These are phyloP conservation scores for Trichosporon sp. DNA, from an alignment of 1,284 basidiomycete species.

Conservation along the genomic window DNA sequence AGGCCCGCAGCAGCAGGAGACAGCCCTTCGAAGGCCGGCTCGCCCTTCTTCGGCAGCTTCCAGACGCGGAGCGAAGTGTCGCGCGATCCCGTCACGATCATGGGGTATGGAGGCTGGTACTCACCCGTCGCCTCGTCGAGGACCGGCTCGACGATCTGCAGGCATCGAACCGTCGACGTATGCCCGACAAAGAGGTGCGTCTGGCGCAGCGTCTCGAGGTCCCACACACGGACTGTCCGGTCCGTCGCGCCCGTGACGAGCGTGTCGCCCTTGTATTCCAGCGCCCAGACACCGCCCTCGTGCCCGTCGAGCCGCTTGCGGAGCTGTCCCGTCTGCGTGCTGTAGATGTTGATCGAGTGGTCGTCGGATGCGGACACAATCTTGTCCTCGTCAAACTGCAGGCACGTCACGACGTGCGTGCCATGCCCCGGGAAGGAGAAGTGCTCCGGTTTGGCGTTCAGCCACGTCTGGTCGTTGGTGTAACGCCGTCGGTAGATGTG, in stretches of 20 bases:
- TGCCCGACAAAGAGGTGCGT: conserved; percentile 91
- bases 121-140: conserved; percentile 55
- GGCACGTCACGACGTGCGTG: conserved; percentile 85
- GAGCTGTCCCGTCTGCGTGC: conserved; percentile 74
- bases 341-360: conserved; percentile 89
- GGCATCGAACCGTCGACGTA: conserved; percentile 75
- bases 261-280: conserved; percentile 71
- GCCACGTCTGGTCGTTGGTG: conserved; percentile 65
- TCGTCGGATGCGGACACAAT: conserved; percentile 77
- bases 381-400: conserved; percentile 87
- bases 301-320: conserved; percentile 79
- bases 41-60: conserved; percentile 77
- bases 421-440: conserved; percentile 83
- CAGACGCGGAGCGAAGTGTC: conserved; percentile 88
- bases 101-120: conserved; percentile 61
- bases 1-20: neutral
- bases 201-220: conserved; percentile 73
- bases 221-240: conserved; percentile 91
- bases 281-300: conserved; percentile 93
- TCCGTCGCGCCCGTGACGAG: conserved; percentile 93
- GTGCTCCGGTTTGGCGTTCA: conserved; percentile 59
- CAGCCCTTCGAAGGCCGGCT: conserved; percentile 60
- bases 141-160: conserved; percentile 58
- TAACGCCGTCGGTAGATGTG: conserved; percentile 55
- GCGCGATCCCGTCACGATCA: conserved; percentile 90